A percentile compares a stretch with the other conserved stretches of the same genome.
Evolutionary conservation across 75 land plant genomes (phyloP).

Genomic region (Azolla pinnata): DNA sequence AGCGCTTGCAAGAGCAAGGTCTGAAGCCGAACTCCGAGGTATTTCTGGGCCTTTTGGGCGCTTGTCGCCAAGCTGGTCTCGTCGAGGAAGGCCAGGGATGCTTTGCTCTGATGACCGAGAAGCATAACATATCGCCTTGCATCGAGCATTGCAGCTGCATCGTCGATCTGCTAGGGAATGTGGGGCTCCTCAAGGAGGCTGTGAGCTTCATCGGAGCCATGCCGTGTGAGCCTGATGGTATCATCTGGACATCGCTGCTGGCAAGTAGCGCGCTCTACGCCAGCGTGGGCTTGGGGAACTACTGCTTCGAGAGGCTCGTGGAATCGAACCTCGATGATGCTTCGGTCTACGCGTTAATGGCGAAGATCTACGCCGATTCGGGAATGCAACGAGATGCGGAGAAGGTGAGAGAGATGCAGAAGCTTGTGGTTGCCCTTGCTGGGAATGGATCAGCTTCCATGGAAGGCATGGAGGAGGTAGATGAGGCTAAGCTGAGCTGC

Average conservation of each 20-base stretch:
- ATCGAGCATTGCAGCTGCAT: slow-evolving; percentile 53
- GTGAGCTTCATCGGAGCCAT: slow-evolving; percentile 28
- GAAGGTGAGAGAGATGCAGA: no score
- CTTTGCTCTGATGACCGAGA: slow-evolving; percentile 25
- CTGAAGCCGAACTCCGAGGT: slow-evolving; percentile 32
- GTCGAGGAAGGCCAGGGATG: slow-evolving; percentile 31
- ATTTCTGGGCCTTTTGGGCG: slow-evolving; percentile 29
- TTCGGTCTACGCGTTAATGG: not conserved
- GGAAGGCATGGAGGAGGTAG: no score
- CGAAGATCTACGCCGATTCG: not conserved
- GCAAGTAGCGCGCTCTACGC: slow-evolving; percentile 19
- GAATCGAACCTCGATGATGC: not conserved
- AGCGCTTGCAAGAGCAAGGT: slow-evolving; percentile 7
- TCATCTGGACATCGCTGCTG: slow-evolving; percentile 41
- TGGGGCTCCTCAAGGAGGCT: slow-evolving; percentile 45
- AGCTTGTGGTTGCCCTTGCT: no score
- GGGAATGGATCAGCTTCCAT: no score
- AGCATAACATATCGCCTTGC: slow-evolving; percentile 28
- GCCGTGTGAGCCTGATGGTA: slow-evolving; percentile 37
- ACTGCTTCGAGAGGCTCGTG: not conserved
- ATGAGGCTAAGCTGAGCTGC: no score
- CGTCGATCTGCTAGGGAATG: slow-evolving; percentile 54
- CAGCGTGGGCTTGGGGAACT: slow-evolving; percentile 23
- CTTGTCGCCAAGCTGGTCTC: slow-evolving; percentile 41
- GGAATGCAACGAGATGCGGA: not conserved